These are phyloP conservation scores for Jaminaea rosea DNA, from an alignment of 1,284 basidiomycete species.

Conservation along the genomic window DNA sequence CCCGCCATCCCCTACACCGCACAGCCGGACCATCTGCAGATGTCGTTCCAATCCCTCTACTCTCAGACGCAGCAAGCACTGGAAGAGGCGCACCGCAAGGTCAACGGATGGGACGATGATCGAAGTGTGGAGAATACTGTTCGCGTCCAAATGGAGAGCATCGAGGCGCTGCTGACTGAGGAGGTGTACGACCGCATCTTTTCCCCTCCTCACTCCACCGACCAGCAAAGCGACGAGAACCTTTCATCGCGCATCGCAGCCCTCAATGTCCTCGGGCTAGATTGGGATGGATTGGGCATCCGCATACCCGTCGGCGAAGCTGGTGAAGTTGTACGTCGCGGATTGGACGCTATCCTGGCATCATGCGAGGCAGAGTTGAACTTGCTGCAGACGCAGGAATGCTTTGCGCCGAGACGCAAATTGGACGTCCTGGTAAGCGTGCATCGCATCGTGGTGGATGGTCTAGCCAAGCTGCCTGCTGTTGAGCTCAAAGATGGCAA, in stretches of 20 bases:
- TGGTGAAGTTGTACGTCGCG: slow-evolving; percentile 55
- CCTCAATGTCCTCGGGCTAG: slow-evolving; percentile 76
- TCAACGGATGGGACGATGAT: neutral
- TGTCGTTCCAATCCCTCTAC: slow-evolving; percentile 68
- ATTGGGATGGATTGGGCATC: slow-evolving; percentile 75
- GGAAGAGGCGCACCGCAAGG: slow-evolving; percentile 5
- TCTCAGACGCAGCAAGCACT: slow-evolving; percentile 51
- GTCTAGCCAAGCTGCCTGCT: slow-evolving; percentile 13
- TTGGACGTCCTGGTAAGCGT: slow-evolving; percentile 67
- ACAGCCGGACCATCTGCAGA: slow-evolving; percentile 48
- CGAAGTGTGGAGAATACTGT: slow-evolving; percentile 24
- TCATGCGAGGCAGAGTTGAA: too few species aligned
- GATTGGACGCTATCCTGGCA: too few species aligned
- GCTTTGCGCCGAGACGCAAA: slow-evolving; percentile 74
- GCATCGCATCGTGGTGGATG: slow-evolving; percentile 72
- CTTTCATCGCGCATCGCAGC: slow-evolving; percentile 78
- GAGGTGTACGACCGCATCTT: slow-evolving; percentile 66
- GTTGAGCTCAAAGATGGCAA: slow-evolving; percentile 14
- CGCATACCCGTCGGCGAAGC: slow-evolving; percentile 51
- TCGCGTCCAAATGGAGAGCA: slow-evolving; percentile 56
- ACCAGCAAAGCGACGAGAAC: slow-evolving; percentile 75
- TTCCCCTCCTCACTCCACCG: slow-evolving; percentile 61
- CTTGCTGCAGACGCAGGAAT: too few species aligned
- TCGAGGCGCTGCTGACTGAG: slow-evolving; percentile 62
- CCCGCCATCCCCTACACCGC: slow-evolving; percentile 49